phyloP scores from a whole-genome alignment of 2,329 filamentous ascomycete species.

The Talaromyces sp. region DNA sequence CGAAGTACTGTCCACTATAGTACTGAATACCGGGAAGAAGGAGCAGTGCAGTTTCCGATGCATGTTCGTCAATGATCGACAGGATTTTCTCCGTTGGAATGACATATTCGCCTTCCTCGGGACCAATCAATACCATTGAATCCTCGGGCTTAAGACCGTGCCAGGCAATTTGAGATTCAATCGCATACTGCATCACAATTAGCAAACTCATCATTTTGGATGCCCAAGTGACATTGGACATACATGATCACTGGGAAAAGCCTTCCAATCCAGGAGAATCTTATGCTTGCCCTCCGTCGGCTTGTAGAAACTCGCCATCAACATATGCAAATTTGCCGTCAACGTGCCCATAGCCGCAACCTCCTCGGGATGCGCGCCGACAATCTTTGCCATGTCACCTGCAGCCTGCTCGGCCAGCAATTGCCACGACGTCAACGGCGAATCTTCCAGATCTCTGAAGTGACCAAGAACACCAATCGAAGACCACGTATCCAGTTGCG shows the following conservation, averaged over 20 bases:
- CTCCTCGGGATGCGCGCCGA: slow-evolving; percentile 68
- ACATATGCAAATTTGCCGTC: slow-evolving; percentile 72
- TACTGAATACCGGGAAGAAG: slow-evolving; percentile 85
- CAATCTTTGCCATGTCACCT: slow-evolving; percentile 63
- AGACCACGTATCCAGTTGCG: slow-evolving; percentile 77
- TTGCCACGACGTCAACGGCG: slow-evolving; percentile 68
- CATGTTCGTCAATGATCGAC: slow-evolving; percentile 68
- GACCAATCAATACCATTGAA: slow-evolving; percentile 70
- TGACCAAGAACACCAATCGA: slow-evolving; percentile 79
- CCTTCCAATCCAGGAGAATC: slow-evolving; percentile 79
- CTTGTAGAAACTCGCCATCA: slow-evolving; percentile 77
- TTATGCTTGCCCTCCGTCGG: slow-evolving; percentile 64
- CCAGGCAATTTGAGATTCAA: slow-evolving; percentile 72
- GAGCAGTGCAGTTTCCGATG: slow-evolving; percentile 66
- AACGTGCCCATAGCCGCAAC: slow-evolving; percentile 84
- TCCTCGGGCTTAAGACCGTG: slow-evolving; percentile 63
- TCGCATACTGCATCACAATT: slow-evolving; percentile 61
- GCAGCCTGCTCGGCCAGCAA: slow-evolving; percentile 73
- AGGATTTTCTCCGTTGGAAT: slow-evolving; percentile 69
- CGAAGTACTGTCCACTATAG: slow-evolving; percentile 82
- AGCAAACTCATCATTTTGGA: slow-evolving; percentile 12
- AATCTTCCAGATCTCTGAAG: slow-evolving; percentile 65
- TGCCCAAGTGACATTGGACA: slow-evolving; percentile 23
- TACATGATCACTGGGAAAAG: slow-evolving; percentile 80
- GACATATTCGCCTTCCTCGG: slow-evolving; percentile 53